These are phyloP conservation scores for Rhizopogon roseolus DNA, from an alignment of 768 basidiomycete genomes.

Conservation along the genomic window DNA sequence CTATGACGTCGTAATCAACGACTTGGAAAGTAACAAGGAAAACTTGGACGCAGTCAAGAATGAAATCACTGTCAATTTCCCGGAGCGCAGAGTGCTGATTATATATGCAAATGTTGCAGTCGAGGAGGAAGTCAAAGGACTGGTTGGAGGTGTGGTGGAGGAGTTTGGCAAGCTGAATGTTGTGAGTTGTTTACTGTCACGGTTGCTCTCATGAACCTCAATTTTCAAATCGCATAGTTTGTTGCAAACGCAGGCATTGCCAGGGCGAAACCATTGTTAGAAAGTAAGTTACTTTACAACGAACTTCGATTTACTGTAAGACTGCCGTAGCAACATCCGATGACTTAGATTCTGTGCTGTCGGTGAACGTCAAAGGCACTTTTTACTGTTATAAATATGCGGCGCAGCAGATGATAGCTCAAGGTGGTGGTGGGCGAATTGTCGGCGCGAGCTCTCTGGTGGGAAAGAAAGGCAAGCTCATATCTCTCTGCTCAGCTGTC, in stretches of 20 bases:
- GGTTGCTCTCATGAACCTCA: not conserved
- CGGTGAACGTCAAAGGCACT: slow-evolving; percentile 35
- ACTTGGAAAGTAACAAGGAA: slow-evolving; percentile 18
- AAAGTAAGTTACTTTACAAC: slow-evolving; percentile 11
- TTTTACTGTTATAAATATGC: slow-evolving; percentile 40
- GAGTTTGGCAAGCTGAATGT: slow-evolving; percentile 29
- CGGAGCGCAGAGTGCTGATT: slow-evolving; percentile 6
- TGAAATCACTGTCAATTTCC: slow-evolving; percentile 9
- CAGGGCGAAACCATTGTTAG: slow-evolving; percentile 1
- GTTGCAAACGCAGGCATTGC: slow-evolving; percentile 20
- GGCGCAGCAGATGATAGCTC: slow-evolving; percentile 39
- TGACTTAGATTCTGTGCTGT: slow-evolving; percentile 28
- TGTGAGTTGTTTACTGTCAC: slow-evolving; percentile 16
- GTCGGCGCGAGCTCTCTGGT: slow-evolving; percentile 34
- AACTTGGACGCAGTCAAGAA: slow-evolving; percentile 11
- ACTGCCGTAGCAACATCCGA: slow-evolving; percentile 22
- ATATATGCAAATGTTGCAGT: slow-evolving; percentile 21
- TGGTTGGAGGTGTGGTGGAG: slow-evolving; percentile 21
- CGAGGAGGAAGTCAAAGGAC: slow-evolving; percentile 26
- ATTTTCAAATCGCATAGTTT: not conserved
- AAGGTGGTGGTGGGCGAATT: slow-evolving; percentile 37
- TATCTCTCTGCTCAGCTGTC: not conserved
- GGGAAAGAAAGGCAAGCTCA: slow-evolving; percentile 23
- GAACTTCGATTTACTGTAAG: not conserved
- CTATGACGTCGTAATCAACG: slow-evolving; percentile 30